Evolutionary conservation across 2,329 filamentous ascomycete genomes (phyloP).

Genomic region (Xylariaceae sp.): DNA sequence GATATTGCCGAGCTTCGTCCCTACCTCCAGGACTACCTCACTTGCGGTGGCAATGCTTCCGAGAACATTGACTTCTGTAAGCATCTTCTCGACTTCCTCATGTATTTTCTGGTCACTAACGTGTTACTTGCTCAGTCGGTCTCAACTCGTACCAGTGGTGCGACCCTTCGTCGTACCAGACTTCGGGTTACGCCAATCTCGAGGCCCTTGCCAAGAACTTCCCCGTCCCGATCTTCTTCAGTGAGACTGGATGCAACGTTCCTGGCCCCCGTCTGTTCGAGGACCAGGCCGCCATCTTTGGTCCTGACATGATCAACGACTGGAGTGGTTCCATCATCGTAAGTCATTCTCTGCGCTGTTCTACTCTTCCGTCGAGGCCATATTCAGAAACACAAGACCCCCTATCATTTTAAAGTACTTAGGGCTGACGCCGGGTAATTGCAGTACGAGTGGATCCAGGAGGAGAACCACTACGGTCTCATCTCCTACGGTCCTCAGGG

Average conservation of each 20-base stretch:
- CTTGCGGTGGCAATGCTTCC: conserved; percentile 64
- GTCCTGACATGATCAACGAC: conserved; percentile 61
- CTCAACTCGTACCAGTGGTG: conserved; percentile 86
- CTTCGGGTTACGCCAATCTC: conserved; percentile 65
- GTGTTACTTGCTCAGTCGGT: conserved; percentile 40
- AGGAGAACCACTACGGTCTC: conserved; percentile 76
- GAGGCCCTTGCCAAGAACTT: conserved; percentile 63
- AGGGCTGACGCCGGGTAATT: not conserved
- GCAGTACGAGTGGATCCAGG: conserved; percentile 67
- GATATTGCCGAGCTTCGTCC: conserved; percentile 67
- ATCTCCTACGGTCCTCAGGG: conserved; percentile 66
- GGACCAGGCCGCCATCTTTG: conserved; percentile 74
- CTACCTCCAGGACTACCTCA: conserved; percentile 65
- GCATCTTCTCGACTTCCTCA: not conserved
- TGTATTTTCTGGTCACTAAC: conserved; percentile 1
- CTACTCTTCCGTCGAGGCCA: not conserved
- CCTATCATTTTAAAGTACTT: not conserved
- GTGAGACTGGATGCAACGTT: conserved; percentile 78
- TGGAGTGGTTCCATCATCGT: conserved; percentile 70
- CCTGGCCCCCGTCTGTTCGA: conserved; percentile 57
- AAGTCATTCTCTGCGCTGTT: not conserved
- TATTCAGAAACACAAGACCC: not conserved
- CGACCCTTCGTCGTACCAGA: conserved; percentile 51
- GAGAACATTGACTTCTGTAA: conserved; percentile 71
- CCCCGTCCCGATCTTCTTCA: conserved; percentile 83